Evolutionary conservation across 257 asterid species (phyloP).

Genomic region (Ajuga chamaepitys): DNA sequence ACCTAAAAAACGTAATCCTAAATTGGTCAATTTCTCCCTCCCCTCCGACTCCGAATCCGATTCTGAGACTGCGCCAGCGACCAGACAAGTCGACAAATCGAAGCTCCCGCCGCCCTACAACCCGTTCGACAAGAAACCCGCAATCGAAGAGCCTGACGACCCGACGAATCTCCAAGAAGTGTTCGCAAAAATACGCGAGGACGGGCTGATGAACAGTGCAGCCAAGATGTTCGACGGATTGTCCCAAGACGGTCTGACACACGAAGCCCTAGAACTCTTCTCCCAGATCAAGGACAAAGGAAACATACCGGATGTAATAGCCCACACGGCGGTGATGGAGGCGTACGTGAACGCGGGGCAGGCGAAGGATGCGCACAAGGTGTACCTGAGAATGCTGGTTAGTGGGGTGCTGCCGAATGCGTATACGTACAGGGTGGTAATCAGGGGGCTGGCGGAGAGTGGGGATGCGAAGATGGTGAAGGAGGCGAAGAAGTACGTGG

Average conservation of each 20-base stretch:
- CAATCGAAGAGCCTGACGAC: slow-evolving; percentile 42
- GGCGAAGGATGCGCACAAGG: slow-evolving; percentile 58
- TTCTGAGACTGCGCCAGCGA: slow-evolving; percentile 12
- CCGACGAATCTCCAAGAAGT: slow-evolving; percentile 72
- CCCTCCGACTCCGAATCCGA: slow-evolving; percentile 52
- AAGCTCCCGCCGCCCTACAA: slow-evolving; percentile 74
- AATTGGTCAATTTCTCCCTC: slow-evolving; percentile 70
- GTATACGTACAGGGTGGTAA: slow-evolving; percentile 48
- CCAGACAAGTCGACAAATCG: slow-evolving; percentile 28
- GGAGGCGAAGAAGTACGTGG: slow-evolving; percentile 49
- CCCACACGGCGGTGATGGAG: slow-evolving; percentile 83
- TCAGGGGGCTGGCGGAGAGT: slow-evolving; percentile 44
- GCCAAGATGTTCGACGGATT: slow-evolving; percentile 97
- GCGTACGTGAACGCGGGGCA: slow-evolving; percentile 70
- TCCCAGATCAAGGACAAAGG: slow-evolving; percentile 65
- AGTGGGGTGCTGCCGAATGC: slow-evolving; percentile 75
- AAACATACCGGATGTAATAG: slow-evolving; percentile 76
- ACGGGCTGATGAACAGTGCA: slow-evolving; percentile 65
- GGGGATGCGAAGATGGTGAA: slow-evolving; percentile 51
- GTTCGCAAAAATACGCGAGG: slow-evolving; percentile 54
- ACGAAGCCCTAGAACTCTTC: slow-evolving; percentile 75
- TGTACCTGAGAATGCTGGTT: slow-evolving; percentile 59
- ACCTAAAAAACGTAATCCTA: slow-evolving; percentile 50
- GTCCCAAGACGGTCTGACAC: slow-evolving; percentile 85
- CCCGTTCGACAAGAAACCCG: slow-evolving; percentile 62